Evolutionary conservation across 371 early-diverging fungal genomes (phyloP).

Genomic region (Mucor racemosus): DNA sequence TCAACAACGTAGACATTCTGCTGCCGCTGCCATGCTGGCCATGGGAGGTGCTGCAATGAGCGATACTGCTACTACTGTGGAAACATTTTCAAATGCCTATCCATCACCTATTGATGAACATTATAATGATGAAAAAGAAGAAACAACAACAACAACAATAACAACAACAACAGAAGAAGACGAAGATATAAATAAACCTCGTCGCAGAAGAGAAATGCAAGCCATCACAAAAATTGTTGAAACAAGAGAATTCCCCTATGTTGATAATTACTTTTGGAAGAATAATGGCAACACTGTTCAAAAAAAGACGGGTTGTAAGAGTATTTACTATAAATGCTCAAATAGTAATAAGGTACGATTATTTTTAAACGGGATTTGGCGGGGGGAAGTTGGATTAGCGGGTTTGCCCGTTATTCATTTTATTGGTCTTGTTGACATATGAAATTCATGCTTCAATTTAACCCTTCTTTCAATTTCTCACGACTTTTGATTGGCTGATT

Average conservation of each 20-base stretch:
- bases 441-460: constrained; percentile 34
- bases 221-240: constrained; percentile 70
- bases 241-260: constrained; percentile 59
- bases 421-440: constrained; percentile 26
- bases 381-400: constrained; percentile 26
- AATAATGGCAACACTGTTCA: constrained; percentile 64
- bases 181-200: constrained; percentile 17
- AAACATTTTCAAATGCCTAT: constrained; percentile 19
- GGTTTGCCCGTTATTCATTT: constrained; percentile 29
- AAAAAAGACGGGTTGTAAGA: constrained; percentile 68
- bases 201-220: constrained; percentile 68
- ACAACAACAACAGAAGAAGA: neutral
- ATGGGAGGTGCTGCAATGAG: constrained; percentile 29
- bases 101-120: constrained; percentile 41
- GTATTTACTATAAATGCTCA: constrained; percentile 62
- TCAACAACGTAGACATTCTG: constrained; percentile 49
- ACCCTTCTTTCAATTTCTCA: constrained; percentile 17
- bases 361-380: constrained; percentile 29
- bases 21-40: constrained; percentile 57
- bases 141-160: neutral
- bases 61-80: neutral
- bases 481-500: constrained; percentile 16
- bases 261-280: constrained; percentile 66
- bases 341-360: constrained; percentile 42
- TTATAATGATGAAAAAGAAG: constrained; percentile 12